phyloP scores from a whole-genome alignment of 768 basidiomycete species.

The Lactarius vividus region DNA sequence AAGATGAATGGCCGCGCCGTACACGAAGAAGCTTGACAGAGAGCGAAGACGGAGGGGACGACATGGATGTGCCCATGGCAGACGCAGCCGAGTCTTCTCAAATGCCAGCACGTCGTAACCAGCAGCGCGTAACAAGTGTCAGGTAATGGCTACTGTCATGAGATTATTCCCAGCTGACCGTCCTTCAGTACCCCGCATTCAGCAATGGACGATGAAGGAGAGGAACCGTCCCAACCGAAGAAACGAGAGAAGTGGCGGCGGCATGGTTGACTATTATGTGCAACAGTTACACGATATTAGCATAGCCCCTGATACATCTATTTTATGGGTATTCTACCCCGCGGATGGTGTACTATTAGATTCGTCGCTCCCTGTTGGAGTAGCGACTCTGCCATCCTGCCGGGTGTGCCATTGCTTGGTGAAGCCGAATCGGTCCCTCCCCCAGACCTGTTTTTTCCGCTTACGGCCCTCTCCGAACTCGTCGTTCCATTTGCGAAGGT shows the following conservation, averaged over 20 bases:
- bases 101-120: slow-evolving; percentile 7
- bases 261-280: slow-evolving; percentile 11
- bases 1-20: slow-evolving; percentile 26
- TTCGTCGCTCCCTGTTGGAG: slow-evolving; percentile 24
- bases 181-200: slow-evolving; percentile 31
- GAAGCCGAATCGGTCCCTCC: slow-evolving; percentile 87
- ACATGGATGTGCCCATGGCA: background rate
- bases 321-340: slow-evolving; percentile 15
- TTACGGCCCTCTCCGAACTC: slow-evolving; percentile 87
- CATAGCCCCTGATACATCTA: background rate
- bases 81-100: slow-evolving; percentile 10
- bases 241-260: slow-evolving; percentile 26
- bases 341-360: slow-evolving; percentile 12
- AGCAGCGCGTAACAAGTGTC: slow-evolving; percentile 11
- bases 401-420: slow-evolving; percentile 43
- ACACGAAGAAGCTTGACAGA: slow-evolving; percentile 37
- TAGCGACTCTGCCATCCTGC: slow-evolving; percentile 47
- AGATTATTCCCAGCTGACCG: background rate
- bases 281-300: slow-evolving; percentile 4
- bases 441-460: slow-evolving; percentile 74
- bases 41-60: slow-evolving; percentile 47
- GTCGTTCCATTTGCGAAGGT: slow-evolving; percentile 86
- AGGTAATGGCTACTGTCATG: background rate
- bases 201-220: slow-evolving; percentile 46
- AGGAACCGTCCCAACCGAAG: slow-evolving; percentile 37